phyloP scores from a whole-genome alignment of 75 land plant genomes.

The Pinus taeda region DNA sequence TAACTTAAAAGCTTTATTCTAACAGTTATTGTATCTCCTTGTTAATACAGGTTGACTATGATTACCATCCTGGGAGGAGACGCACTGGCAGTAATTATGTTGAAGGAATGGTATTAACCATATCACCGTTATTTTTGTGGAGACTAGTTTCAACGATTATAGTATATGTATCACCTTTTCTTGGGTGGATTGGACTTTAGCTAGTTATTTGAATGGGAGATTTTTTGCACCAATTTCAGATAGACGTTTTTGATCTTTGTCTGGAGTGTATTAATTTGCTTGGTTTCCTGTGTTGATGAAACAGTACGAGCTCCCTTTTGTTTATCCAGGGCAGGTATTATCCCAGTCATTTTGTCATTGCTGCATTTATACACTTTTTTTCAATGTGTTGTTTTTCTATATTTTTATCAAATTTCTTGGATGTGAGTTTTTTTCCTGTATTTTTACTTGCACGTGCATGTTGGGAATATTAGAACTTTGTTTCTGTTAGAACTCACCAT shows the following conservation, averaged over 20 bases:
- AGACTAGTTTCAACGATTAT: not conserved
- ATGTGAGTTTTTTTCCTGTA: not conserved
- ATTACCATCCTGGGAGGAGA: conserved; percentile 94
- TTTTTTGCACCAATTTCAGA: not conserved
- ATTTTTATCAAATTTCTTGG: conserved; percentile 1
- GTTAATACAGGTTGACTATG: conserved; percentile 66
- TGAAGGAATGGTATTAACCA: conserved; percentile 76
- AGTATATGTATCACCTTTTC: not conserved
- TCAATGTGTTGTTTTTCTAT: conserved; percentile 1
- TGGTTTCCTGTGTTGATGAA: conserved; percentile 14
- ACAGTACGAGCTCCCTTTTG: conserved; percentile 98
- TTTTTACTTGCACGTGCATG: not conserved
- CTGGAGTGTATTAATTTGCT: not conserved
- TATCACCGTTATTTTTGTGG: not conserved
- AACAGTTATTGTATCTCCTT: not conserved
- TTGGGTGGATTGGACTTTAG: not conserved
- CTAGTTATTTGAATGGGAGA: not conserved
- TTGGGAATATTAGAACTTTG: not conserved
- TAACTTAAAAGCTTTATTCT: not conserved
- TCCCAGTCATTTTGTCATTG: not conserved
- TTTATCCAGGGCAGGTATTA: conserved; percentile 94
- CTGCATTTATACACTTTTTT: not conserved
- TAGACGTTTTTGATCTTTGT: conserved; percentile 4
- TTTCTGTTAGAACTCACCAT: not conserved
- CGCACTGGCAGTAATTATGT: conserved; percentile 75